These are phyloP conservation scores for Calophaca sinica DNA, from an alignment of 306 rosid genomes.

Conservation along the genomic window DNA sequence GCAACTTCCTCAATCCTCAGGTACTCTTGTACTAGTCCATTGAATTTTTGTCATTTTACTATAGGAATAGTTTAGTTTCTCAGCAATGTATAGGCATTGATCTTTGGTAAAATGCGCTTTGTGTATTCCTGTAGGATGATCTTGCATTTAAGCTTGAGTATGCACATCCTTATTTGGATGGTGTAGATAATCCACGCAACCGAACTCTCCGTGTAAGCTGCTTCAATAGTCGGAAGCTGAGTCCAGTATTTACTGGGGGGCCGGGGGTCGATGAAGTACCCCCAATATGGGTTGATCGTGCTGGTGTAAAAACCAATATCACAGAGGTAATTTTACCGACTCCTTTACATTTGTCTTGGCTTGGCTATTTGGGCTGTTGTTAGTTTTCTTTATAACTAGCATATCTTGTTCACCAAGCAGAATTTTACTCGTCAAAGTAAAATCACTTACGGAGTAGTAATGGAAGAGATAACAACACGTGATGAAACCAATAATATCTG, in stretches of 20 bases:
- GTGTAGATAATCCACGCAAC: slow-evolving; percentile 70
- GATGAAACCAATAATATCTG: slow-evolving; percentile 92
- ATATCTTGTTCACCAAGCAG: slow-evolving; percentile 55
- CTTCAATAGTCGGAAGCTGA: slow-evolving; percentile 93
- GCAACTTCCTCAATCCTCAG: slow-evolving; percentile 94
- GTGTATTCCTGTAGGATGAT: slow-evolving; percentile 72
- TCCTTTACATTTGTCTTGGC: slow-evolving; percentile 5
- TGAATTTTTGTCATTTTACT: slow-evolving; percentile 30
- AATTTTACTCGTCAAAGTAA: slow-evolving; percentile 97
- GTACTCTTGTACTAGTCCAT: slow-evolving; percentile 44
- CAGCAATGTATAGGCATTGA: neutral
- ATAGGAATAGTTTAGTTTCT: slow-evolving; percentile 13
- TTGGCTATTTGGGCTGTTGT: slow-evolving; percentile 12
- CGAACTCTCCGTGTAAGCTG: slow-evolving; percentile 90
- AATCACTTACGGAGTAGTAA: slow-evolving; percentile 91
- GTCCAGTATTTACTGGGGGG: slow-evolving; percentile 99
- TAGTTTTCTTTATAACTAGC: slow-evolving; percentile 18
- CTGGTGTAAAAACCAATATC: slow-evolving; percentile 86
- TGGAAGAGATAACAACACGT: slow-evolving; percentile 96
- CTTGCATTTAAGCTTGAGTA: slow-evolving; percentile 95
- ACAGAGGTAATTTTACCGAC: slow-evolving; percentile 70
- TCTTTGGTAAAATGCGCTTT: slow-evolving; percentile 24
- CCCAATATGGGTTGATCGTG: slow-evolving; percentile 96
- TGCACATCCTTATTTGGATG: slow-evolving; percentile 94
- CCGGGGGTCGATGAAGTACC: slow-evolving; percentile 99